A percentile compares a stretch with the other conserved stretches of the same genome.
Evolutionary conservation across 306 rosid species (phyloP).

Genomic region (Vicia sativa): DNA sequence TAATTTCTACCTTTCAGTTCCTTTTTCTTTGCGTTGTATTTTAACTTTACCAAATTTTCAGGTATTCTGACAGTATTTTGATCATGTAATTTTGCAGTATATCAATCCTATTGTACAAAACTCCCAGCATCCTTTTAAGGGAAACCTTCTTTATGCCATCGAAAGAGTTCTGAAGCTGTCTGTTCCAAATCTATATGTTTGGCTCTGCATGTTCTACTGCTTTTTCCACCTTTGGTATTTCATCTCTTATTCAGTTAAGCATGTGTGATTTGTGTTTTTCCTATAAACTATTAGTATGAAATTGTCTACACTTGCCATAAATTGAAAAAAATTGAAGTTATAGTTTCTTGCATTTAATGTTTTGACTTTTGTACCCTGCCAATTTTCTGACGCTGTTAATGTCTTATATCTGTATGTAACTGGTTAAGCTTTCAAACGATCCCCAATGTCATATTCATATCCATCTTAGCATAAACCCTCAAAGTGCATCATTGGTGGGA

Average conservation of each 20-base stretch:
- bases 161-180: conserved; percentile 98
- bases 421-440: conserved; percentile 25
- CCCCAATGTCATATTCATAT: conserved; percentile 26
- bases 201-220: conserved; percentile 99
- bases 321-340: conserved; percentile 16
- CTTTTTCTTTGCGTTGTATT: conserved; percentile 23
- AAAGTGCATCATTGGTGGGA: not conserved
- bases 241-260: conserved; percentile 28
- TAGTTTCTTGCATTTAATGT: conserved; percentile 24
- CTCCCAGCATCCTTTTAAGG: conserved; percentile 96
- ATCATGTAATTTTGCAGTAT: conserved; percentile 68
- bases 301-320: conserved; percentile 19
- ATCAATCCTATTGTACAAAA: conserved; percentile 90
- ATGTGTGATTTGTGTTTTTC: conserved; percentile 7
- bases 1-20: conserved; percentile 18
- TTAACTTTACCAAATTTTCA: conserved; percentile 12
- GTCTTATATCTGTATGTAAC: not conserved
- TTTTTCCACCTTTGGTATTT: conserved; percentile 89
- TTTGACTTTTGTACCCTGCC: conserved; percentile 15
- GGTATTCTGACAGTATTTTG: conserved; percentile 41
- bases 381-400: conserved; percentile 11
- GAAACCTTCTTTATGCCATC: conserved; percentile 72
- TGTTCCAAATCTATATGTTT: conserved; percentile 93
- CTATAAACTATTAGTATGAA: conserved; percentile 6
- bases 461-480: conserved; percentile 14